Evolutionary conservation across 1,139 yeast species (phyloP), one percentile per base, ranked within the genome.

Genomic region (Taphrina pruni): DNA sequence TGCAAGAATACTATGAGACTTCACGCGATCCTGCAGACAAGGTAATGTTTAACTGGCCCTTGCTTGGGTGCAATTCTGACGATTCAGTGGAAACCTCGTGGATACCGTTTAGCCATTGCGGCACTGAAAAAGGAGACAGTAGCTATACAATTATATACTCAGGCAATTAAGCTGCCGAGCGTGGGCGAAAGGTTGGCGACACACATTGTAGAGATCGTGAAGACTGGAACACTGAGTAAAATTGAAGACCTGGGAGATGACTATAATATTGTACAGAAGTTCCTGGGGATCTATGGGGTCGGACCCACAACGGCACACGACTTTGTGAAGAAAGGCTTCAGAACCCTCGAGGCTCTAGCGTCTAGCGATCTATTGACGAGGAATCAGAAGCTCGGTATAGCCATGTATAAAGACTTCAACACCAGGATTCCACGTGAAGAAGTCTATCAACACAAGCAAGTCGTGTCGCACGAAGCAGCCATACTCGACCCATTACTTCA

Each of bases 391-490:
- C 77, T 79, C 54, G 88, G 88, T 0, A 74, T 87, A 68, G 77
- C 80, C 21, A 85, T 82, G 72, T 84, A 83, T 73, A 79, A 82
- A 5, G 89, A 87, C 70, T 85, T 88, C 82, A 75, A 77, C 43
- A 75, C 75, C 46, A 76, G 79, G 35, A 86, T 87, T 7, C 80
- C 85, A 0, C 78, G 89, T 41, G 76, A 74, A 1, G 87, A 84
- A 72, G 86, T 84, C 14, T 75, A 76, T 0, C 68, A 74, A 51
- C 88, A 86, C 75, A 79, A 75, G 60, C 76, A 78, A 11, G 74
- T 76, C 17, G 79, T 87, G 6, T 72, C 74, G n/a, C 66, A 74
- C 1, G 76, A 78, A 32, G 75, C 81, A 12, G 66, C 72, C 6
- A 71, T 74, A 14, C 73, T 85, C n/a, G 86, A 84, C 69, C 76